Evolutionary conservation across 2,329 filamentous ascomycete species (phyloP).

Genomic region (Xylariaceae sp.): DNA sequence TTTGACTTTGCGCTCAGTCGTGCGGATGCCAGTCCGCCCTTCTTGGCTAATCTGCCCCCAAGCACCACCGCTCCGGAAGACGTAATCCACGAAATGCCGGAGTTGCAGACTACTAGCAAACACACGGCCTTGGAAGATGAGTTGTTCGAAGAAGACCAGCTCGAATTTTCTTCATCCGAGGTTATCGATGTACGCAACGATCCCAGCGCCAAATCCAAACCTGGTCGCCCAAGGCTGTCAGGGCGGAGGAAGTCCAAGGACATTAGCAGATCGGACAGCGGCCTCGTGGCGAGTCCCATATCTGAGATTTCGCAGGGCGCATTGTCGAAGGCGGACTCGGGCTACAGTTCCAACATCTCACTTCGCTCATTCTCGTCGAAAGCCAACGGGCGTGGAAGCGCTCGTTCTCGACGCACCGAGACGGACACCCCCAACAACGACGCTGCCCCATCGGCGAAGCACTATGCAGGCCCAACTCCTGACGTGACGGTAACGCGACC

Average conservation of each 20-base stretch:
- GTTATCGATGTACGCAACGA: conserved; percentile 27
- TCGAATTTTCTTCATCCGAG: conserved; percentile 18
- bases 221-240: conserved; percentile 12
- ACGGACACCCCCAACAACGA: too few species aligned
- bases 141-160: conserved; percentile 35
- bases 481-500: too few species aligned
- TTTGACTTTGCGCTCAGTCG: too few species aligned
- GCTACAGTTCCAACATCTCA: conserved; percentile 54
- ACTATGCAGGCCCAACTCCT: too few species aligned
- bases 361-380: conserved; percentile 41
- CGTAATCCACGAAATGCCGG: too few species aligned
- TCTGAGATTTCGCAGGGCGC: conserved; percentile 35
- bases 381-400: conserved; percentile 19
- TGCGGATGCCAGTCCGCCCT: too few species aligned
- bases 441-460: too few species aligned
- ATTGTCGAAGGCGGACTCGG: conserved; percentile 52
- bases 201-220: conserved; percentile 33
- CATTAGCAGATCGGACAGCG: conserved; percentile 39
- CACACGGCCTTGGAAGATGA: conserved; percentile 39
- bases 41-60: too few species aligned
- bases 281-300: conserved; percentile 38
- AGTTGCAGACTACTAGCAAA: conserved; percentile 39
- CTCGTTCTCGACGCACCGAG: too few species aligned
- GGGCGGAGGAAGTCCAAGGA: conserved; percentile 14
- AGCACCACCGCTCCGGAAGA: too few species aligned